Base-by-base conservation (phyloP, 2,329 filamentous ascomycete genomes). In the Amauroascus niger region DNA sequence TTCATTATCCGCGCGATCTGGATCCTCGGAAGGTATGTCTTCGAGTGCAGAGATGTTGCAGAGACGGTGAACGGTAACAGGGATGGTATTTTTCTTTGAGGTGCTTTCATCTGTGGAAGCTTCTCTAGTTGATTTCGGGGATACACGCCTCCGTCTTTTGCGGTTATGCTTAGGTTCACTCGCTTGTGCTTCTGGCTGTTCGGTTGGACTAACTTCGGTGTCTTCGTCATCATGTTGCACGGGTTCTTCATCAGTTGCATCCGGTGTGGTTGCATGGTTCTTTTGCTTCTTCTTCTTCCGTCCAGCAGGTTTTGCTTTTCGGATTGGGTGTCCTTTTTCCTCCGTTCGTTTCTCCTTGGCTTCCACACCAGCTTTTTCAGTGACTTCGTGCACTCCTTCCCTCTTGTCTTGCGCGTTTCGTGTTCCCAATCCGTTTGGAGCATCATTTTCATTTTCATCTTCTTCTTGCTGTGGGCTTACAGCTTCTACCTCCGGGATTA, bases 61-160 rank as follows among this genome's bases (percentile, higher is more conserved):
- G 40, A 72, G 65, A 20, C 70, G 70, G 50, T 72, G 69, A n/a
- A 72, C 67, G 3, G 67, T 69, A 33, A 72, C 66, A 18, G 69
- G 66, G 2, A 72, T 67, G 1, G 69, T 53, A 37, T 24, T 46
- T 46, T 53, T 49, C 2, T 16, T 46, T 33, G 49, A 30, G 20
- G 54, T 45, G 18, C 35, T 37, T 47, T 39, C 43, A 24, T 49
- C 35, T 35, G 28, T 13, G 22, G 20, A 33, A 49, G 47, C 35
- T 26, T 46, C 33, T 48, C 11, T 26, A 40, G 32, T 5, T 11
- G 30, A 33, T 37, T 39, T 41, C 4, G 47, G 37, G 6, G 48
- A 32, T 16, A 9, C 13, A 52, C 56, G 20, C 56, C 55, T 56
- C 58, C 60, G 9, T 48, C 56, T 24, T 59, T 59, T 44, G 56